Conservation (phyloP, 2,329 filamentous ascomycete species). For the Onygena corvina region DNA sequence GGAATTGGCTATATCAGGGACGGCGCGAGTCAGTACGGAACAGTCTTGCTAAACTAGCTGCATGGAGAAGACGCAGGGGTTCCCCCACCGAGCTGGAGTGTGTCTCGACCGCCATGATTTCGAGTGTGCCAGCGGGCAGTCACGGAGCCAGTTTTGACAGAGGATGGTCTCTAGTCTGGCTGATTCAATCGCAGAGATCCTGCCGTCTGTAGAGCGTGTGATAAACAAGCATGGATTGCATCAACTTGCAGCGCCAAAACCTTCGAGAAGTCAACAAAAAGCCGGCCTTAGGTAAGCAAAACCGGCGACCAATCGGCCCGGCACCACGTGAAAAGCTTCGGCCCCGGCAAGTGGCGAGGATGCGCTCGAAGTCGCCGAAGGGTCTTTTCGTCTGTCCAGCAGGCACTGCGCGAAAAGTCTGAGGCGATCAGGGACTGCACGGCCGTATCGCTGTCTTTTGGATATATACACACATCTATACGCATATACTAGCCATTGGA, state of each 20-base stretch:
- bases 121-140: neutral
- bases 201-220: too few species aligned
- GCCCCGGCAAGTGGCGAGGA: neutral
- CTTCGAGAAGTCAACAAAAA: neutral
- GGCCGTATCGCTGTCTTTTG: too few species aligned
- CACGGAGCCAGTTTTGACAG: too few species aligned
- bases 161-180: too few species aligned
- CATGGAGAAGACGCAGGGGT: neutral
- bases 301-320: neutral
- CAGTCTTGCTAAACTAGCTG: too few species aligned
- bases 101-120: neutral
- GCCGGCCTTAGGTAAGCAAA: neutral
- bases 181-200: too few species aligned
- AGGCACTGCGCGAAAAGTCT: too few species aligned
- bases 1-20: constrained; percentile 53
- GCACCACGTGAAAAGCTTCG: neutral
- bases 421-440: too few species aligned
- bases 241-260: too few species aligned
- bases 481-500: neutral
- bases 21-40: neutral
- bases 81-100: constrained; percentile 4
- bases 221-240: too few species aligned
- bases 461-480: neutral
- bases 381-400: neutral
- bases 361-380: too few species aligned